Evolutionary conservation across 2,329 filamentous ascomycete species (phyloP).

Genomic region (Didymella lethalis): DNA sequence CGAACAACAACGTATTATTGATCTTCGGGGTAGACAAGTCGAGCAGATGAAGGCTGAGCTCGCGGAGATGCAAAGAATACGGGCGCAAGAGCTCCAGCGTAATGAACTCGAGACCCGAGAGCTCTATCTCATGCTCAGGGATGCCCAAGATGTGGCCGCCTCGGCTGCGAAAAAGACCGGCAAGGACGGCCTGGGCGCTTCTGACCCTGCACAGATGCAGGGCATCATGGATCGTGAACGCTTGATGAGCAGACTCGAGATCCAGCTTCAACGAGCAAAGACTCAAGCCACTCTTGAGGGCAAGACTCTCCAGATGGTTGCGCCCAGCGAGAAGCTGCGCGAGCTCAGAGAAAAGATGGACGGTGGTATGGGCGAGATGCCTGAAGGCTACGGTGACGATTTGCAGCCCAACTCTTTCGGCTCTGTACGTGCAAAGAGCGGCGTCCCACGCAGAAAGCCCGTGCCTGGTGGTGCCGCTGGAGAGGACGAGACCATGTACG

Average conservation of each 20-base stretch:
- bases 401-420: constrained; percentile 75
- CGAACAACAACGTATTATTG: constrained; percentile 89
- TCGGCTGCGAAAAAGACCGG: constrained; percentile 75
- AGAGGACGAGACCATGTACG: constrained; percentile 48
- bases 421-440: constrained; percentile 53
- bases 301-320: constrained; percentile 77
- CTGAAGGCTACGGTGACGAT: constrained; percentile 52
- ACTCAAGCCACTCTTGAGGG: constrained; percentile 97
- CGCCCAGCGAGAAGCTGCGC: constrained; percentile 89
- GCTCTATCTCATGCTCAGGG: constrained; percentile 95
- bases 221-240: constrained; percentile 92
- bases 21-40: constrained; percentile 84
- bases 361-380: constrained; percentile 59
- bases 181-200: constrained; percentile 63
- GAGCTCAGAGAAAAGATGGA: constrained; percentile 97
- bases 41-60: constrained; percentile 90
- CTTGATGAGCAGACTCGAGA: constrained; percentile 92
- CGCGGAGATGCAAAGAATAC: constrained; percentile 82
- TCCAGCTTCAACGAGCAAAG: constrained; percentile 95
- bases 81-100: constrained; percentile 89
- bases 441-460: constrained; percentile 50
- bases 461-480: constrained; percentile 49
- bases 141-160: constrained; percentile 94
- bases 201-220: constrained; percentile 79
- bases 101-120: constrained; percentile 97